Evolutionary conservation across 1,284 basidiomycete species (phyloP), one percentile per base, ranked within the genome.

Genomic region (Tilletia caries): DNA sequence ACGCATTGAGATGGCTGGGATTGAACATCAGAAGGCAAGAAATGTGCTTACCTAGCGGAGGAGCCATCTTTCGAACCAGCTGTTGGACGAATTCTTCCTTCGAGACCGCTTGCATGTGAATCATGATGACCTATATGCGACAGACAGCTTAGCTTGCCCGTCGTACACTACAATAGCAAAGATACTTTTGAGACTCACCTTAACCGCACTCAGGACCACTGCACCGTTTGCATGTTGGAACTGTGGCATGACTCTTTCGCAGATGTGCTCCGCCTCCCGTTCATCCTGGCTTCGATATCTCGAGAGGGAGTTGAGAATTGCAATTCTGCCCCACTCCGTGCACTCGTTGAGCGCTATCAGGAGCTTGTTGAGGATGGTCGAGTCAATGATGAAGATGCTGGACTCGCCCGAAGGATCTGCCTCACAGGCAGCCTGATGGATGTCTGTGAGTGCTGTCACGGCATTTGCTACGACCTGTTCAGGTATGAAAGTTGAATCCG

Each of bases 301-400:
- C 10, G 92, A 88, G 52, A 98, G 86, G 0, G 92, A 92, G 71
- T 91, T 91, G 67, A 98, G 85, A 65, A 98, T 90, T 0, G 93
- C 92, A 27, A 98, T 93, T 69, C 95, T 89, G 41, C 95, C 95
- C 95, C 95, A 98, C 86, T 98, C 95, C 0, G 95, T 96, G 83
- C 95, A 98, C 85, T 98, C 96, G 83, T 97, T 97, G 43, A 98
- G 87, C 1, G 95, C 95, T 67, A 98, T 91, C 70, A 98, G 87
- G 3, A 98, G 88, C 83, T 96, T 97, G 83, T 88, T 91, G 69
- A 98, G 87, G 65, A 95, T 88, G 0, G 88, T 84, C 27, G 89
- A 86, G 64, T 94, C 93, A 81, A 98, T 93, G 73, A 86, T 85
- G 85, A 98, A 97, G 67, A 91, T 83, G 13, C 89, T 91, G n/a